Conservation (phyloP, 1,284 basidiomycete species). For the Thecaphora thlaspeos region DNA sequence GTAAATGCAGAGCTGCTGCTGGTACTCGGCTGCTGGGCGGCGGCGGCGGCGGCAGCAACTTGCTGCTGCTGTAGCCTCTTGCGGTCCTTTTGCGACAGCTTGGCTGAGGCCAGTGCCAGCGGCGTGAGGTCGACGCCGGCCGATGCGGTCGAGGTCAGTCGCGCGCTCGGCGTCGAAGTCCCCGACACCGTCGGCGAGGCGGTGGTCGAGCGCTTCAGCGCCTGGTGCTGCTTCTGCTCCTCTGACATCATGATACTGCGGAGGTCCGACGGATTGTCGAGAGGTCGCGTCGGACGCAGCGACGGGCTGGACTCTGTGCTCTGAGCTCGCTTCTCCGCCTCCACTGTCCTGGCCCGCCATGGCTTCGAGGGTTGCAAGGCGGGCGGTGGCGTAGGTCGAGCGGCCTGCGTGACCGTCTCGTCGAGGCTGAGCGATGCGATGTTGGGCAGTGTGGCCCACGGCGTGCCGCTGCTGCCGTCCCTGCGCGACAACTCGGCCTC, state of each 20-base stretch:
- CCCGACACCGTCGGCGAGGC: constrained; percentile 25
- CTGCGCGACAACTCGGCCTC: constrained; percentile 39
- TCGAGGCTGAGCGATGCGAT: constrained; percentile 31
- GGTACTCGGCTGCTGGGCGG: constrained; percentile 5
- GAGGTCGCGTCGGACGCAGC: constrained; percentile 11
- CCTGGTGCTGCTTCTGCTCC: constrained; percentile 30
- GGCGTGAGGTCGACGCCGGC: constrained; percentile 21
- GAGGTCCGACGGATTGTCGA: constrained; percentile 64
- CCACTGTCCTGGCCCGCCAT: constrained; percentile 62
- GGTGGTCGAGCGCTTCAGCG: constrained; percentile 8
- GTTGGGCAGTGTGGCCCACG: constrained; percentile 26
- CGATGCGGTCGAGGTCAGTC: constrained; percentile 4
- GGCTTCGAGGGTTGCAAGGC: constrained; percentile 46
- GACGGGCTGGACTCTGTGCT: too few relatives aligned
- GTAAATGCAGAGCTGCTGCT: constrained; percentile 14
- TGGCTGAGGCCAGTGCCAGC: constrained; percentile 27
- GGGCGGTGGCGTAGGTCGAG: too few relatives aligned
- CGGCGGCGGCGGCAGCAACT: constrained; percentile 13
- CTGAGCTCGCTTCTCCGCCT: constrained; percentile 59
- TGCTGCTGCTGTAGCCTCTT: constrained; percentile 43
- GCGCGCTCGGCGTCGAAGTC: constrained; percentile 14
- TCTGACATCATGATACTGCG: constrained; percentile 73
- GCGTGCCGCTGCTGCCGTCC: constrained; percentile 8
- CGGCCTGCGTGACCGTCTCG: constrained; percentile 12
- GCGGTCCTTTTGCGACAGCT: constrained; percentile 52